phyloP scores from a whole-genome alignment of 2,329 filamentous ascomycete species.

The Alternaria rosae region DNA sequence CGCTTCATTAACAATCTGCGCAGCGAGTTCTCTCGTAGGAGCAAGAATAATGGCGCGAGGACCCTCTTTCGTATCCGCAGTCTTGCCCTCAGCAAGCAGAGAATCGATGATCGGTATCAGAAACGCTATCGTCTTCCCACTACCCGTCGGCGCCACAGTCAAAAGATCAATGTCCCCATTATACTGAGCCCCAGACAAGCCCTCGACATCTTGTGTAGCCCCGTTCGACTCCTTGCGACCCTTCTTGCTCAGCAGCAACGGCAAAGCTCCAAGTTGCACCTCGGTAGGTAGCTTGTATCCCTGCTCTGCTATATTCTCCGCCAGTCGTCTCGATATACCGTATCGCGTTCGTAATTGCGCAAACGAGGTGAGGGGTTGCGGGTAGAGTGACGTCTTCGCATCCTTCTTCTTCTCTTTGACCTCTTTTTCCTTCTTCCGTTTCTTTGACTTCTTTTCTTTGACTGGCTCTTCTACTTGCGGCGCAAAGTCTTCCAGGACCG shows the following conservation, averaged over 20 bases:
- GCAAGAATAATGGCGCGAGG: slow-evolving; percentile 56
- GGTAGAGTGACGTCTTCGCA: slow-evolving; percentile 70
- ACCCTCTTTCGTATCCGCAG: slow-evolving; percentile 24
- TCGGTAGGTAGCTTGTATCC: slow-evolving; percentile 90
- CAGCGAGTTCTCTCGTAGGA: slow-evolving; percentile 59
- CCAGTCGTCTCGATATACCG: slow-evolving; percentile 74
- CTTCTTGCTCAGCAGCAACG: slow-evolving; percentile 71
- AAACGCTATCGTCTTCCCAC: slow-evolving; percentile 94
- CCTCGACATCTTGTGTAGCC: slow-evolving; percentile 50
- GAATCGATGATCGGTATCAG: slow-evolving; percentile 85
- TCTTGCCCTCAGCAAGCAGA: slow-evolving; percentile 56
- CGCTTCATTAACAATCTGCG: slow-evolving; percentile 70
- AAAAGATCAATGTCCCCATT: slow-evolving; percentile 72
- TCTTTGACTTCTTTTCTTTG: slow-evolving; percentile 64
- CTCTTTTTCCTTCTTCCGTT: slow-evolving; percentile 52
- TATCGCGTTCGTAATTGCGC: slow-evolving; percentile 73
- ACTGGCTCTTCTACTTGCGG: slow-evolving; percentile 53
- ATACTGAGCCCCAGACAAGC: slow-evolving; percentile 28
- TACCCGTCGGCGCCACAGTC: slow-evolving; percentile 91
- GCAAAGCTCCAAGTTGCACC: slow-evolving; percentile 87
- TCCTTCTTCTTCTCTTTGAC: slow-evolving; percentile 56
- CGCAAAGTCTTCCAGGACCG: slow-evolving; percentile 66
- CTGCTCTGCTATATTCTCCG: slow-evolving; percentile 81
- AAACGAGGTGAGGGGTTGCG: slow-evolving; percentile 82
- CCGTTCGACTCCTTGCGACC: neutral